Evolutionary conservation across 345 rosid genomes (phyloP), one percentile per base, ranked within the genome.

Genomic region (Punica granatum): DNA sequence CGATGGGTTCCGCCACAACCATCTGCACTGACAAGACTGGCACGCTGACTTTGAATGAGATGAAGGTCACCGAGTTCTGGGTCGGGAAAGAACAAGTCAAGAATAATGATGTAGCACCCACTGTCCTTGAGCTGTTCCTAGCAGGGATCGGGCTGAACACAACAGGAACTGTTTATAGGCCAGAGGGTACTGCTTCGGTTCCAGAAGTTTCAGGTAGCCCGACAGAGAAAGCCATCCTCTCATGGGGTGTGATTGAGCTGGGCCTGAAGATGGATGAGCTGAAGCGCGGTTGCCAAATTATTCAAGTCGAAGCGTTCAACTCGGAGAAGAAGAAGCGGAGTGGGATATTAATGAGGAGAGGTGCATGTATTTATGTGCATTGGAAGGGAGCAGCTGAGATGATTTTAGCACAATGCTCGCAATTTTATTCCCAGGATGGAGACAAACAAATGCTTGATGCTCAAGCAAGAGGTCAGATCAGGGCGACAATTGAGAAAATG

Each of bases 331-430:
- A 85, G 66, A 75, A n/a, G n/a, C n/a, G 75, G 62, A 80, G 84
- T 21, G 89, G 90, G 2, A 76, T 85, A 9, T 41, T 68, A 64
- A 67, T 70, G 68, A 72, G 67, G 74, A 41, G 21, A 62, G 67
- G 64, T 56, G 15, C 66, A 31, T 41, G 26, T 16, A 35, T 71
- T 70, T 84, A 77, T 8, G 72, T 66, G 42, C 87, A 85, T 64
- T 81, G 87, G 85, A 83, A 85, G 54, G 87, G 90, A 61, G 85
- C 81, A 28, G 85, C 87, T 1, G 90, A 85, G 73, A 81, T 81
- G 71, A 75, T 83, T 18, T 34, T 85, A 18, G 76, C 81, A 10
- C 74, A 76, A 73, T 83, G 84, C 60, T 72, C 83, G 14, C 43
- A 13, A 51, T 81, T 71, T 28, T 26, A 56, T 56, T 56, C 61